These are phyloP conservation scores for Micractinium conductrix DNA, from an alignment of 139 green algal species.

Conservation along the genomic window DNA sequence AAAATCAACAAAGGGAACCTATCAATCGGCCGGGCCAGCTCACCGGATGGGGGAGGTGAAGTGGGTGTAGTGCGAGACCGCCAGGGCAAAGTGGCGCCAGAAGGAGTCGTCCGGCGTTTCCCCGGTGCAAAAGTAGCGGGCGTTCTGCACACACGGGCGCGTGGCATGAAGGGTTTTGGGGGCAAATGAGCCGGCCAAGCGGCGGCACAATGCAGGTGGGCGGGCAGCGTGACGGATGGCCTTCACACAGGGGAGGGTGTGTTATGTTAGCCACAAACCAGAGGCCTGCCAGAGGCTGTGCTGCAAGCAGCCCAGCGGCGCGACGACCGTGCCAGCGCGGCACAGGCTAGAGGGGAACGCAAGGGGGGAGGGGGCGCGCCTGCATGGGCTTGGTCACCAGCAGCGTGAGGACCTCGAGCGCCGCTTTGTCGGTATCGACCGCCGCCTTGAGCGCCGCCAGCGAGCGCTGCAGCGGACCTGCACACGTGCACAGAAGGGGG, in stretches of 20 bases:
- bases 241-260: too few species aligned
- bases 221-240: too few species aligned
- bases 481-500: too few species aligned
- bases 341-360: too few species aligned
- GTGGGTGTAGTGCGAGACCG: slow-evolving; percentile 88
- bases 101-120: slow-evolving; percentile 34
- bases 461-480: slow-evolving; percentile 51
- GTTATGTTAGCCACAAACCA: too few species aligned
- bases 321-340: too few species aligned
- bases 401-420: slow-evolving; percentile 68
- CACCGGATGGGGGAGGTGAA: slow-evolving; percentile 91
- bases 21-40: too few species aligned
- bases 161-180: not conserved
- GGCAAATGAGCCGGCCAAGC: not conserved
- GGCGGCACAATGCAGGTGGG: too few species aligned
- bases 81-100: slow-evolving; percentile 86
- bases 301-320: too few species aligned
- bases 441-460: slow-evolving; percentile 51
- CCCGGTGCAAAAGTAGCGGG: slow-evolving; percentile 91
- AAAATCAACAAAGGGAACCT: too few species aligned
- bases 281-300: too few species aligned
- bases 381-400: slow-evolving; percentile 94
- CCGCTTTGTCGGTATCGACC: not conserved
- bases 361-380: too few species aligned
- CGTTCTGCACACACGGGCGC: slow-evolving; percentile 53